Percentiles rank a stretch among this genome's conserved stretches.
Evolutionary conservation across 2,329 filamentous ascomycete genomes (phyloP).

Genomic region (Plenodomus tracheiphilus): DNA sequence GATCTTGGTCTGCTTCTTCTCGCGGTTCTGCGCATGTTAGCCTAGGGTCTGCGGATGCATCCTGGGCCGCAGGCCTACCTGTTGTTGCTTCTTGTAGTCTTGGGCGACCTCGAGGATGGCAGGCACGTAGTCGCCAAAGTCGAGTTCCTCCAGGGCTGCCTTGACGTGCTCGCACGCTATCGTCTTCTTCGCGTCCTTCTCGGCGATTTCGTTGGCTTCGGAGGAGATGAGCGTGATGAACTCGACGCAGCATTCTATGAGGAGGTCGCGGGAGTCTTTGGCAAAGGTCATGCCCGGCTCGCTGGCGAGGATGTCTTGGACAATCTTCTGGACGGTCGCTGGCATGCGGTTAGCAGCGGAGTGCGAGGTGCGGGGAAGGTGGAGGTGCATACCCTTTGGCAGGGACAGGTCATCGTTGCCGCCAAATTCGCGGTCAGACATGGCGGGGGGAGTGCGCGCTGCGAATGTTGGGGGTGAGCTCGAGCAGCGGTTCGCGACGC

Average conservation of each 20-base stretch:
- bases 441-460: constrained; percentile 29
- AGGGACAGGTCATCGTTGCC: constrained; percentile 49
- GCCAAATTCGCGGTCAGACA: constrained; percentile 50
- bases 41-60: not conserved
- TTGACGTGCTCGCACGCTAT: constrained; percentile 98
- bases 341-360: constrained; percentile 19
- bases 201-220: constrained; percentile 97
- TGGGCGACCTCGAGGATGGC: constrained; percentile 84
- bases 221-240: constrained; percentile 99
- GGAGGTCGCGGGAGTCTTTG: constrained; percentile 89
- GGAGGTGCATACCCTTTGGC: constrained; percentile 41
- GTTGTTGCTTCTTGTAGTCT: constrained; percentile 90
- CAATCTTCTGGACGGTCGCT: constrained; percentile 80
- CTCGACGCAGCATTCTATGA: constrained; percentile 98
- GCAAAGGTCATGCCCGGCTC: constrained; percentile 82
- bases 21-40: constrained; percentile 68
- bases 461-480: not conserved
- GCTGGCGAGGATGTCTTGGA: constrained; percentile 85
- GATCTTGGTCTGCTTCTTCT: constrained; percentile 97
- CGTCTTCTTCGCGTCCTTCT: constrained; percentile 98
- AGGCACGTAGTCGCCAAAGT: constrained; percentile 88
- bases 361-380: not conserved
- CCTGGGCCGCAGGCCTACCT: constrained; percentile 64
- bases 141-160: constrained; percentile 87
- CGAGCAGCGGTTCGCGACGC: constrained; percentile 2